phyloP scores from a whole-genome alignment of 1,284 basidiomycete genomes.

The Moniliophthora roreri region DNA sequence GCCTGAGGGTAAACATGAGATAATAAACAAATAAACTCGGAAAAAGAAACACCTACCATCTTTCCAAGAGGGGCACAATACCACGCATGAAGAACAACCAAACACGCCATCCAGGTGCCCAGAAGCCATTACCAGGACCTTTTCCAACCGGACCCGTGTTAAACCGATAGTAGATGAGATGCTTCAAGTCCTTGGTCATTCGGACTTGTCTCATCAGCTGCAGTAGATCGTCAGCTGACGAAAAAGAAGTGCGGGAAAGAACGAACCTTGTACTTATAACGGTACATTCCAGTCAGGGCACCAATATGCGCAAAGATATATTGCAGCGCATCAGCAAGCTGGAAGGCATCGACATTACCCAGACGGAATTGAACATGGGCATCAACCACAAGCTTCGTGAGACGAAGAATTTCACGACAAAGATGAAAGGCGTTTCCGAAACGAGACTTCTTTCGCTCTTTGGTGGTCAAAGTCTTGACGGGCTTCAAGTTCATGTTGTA shows the following conservation, averaged over 20 bases:
- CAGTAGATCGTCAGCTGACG: constrained; percentile 11
- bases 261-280: constrained; percentile 95
- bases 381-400: constrained; percentile 98
- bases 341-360: constrained; percentile 99
- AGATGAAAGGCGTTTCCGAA: constrained; percentile 99
- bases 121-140: constrained; percentile 98
- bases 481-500: constrained; percentile 98
- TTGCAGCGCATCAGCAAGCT: constrained; percentile 97
- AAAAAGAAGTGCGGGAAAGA: background rate
- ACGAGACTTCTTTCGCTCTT: constrained; percentile 99
- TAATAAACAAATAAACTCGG: background rate
- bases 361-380: constrained; percentile 98
- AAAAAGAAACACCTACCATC: constrained; percentile 69
- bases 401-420: constrained; percentile 95
- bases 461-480: constrained; percentile 98
- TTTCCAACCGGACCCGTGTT: constrained; percentile 99
- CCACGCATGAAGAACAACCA: constrained; percentile 99
- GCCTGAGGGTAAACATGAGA: constrained; percentile 40
- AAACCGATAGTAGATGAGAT: constrained; percentile 97
- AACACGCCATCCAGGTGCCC: constrained; percentile 99
- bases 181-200: constrained; percentile 99
- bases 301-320: constrained; percentile 98
- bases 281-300: constrained; percentile 98
- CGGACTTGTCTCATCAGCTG: constrained; percentile 98
- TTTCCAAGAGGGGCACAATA: constrained; percentile 94